Conservation (phyloP, 306 rosid genomes). For the Abrus precatorius region DNA sequence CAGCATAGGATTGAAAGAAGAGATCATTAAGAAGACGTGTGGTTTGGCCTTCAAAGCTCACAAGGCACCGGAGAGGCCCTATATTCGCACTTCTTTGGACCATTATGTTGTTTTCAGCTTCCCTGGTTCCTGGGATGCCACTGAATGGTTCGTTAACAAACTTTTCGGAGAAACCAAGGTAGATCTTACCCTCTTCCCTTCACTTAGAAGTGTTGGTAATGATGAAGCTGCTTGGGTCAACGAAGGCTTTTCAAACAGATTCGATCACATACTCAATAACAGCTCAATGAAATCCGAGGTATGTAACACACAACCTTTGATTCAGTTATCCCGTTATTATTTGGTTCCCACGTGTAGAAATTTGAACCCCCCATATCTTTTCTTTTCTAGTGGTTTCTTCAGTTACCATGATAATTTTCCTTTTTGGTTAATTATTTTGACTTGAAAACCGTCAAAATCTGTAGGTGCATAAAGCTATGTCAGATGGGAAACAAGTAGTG, state of each 20-base stretch:
- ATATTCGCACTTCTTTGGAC: conserved; percentile 28
- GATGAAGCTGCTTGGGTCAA: conserved; percentile 65
- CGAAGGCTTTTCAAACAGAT: conserved; percentile 58
- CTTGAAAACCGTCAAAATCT: not conserved
- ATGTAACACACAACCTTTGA: not conserved
- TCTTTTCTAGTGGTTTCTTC: conserved; percentile 1
- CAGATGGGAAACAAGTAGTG: conserved; percentile 53
- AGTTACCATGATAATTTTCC: not conserved
- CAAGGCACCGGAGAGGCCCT: conserved; percentile 39
- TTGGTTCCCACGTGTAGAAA: not conserved
- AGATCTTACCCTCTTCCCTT: conserved; percentile 57
- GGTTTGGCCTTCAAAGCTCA: conserved; percentile 56
- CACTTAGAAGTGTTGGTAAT: conserved; percentile 72
- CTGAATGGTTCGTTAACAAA: conserved; percentile 53
- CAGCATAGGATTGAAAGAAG: conserved; percentile 48
- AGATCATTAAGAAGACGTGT: conserved; percentile 52
- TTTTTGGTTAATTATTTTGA: conserved; percentile 33
- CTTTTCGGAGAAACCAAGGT: conserved; percentile 64
- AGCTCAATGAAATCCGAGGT: conserved; percentile 54
- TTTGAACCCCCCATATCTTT: not conserved
- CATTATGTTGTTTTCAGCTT: conserved; percentile 55
- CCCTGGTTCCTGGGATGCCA: conserved; percentile 57
- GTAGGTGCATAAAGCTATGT: conserved; percentile 62
- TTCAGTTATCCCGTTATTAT: not conserved
- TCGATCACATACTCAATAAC: conserved; percentile 36